These are phyloP conservation scores for Tieghemiomyces parasiticus DNA, from an alignment of 192 early-diverging fungal species.

Conservation along the genomic window DNA sequence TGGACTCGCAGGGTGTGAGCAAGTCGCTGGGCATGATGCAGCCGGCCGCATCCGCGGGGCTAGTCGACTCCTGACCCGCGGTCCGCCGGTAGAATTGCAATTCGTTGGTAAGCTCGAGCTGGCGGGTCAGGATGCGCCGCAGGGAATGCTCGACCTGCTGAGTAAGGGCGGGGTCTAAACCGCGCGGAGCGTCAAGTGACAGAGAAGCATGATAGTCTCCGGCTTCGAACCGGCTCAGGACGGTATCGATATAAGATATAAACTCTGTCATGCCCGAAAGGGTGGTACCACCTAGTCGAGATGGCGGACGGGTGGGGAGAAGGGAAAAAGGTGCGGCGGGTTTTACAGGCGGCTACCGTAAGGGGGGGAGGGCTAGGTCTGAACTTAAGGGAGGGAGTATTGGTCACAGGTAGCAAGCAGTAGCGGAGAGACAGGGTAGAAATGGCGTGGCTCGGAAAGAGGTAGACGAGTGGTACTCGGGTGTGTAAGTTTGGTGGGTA, in stretches of 20 bases:
- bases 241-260: slow-evolving; percentile 1
- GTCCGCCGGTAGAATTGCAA: not conserved
- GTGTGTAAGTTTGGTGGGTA: too few species aligned
- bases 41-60: not conserved
- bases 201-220: slow-evolving; percentile 1
- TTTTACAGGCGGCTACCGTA: too few species aligned
- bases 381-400: too few species aligned
- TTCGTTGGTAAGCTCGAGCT: not conserved
- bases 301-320: too few species aligned
- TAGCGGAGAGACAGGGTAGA: too few species aligned
- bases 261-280: slow-evolving; percentile 6
- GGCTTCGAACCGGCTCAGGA: slow-evolving; percentile 5
- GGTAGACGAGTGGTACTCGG: too few species aligned
- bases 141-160: not conserved
- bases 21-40: not conserved
- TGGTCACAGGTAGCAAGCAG: too few species aligned
- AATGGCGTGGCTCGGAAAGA: too few species aligned
- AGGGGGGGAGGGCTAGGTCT: too few species aligned
- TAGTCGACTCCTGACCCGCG: not conserved
- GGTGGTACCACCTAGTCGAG: too few species aligned
- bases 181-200: not conserved
- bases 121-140: not conserved
- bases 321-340: too few species aligned
- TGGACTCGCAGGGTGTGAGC: not conserved
- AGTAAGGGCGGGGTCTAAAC: not conserved